Evolutionary conservation across 306 rosid species (phyloP), one percentile per base, ranked within the genome.

Genomic region (Cicer bijugum): DNA sequence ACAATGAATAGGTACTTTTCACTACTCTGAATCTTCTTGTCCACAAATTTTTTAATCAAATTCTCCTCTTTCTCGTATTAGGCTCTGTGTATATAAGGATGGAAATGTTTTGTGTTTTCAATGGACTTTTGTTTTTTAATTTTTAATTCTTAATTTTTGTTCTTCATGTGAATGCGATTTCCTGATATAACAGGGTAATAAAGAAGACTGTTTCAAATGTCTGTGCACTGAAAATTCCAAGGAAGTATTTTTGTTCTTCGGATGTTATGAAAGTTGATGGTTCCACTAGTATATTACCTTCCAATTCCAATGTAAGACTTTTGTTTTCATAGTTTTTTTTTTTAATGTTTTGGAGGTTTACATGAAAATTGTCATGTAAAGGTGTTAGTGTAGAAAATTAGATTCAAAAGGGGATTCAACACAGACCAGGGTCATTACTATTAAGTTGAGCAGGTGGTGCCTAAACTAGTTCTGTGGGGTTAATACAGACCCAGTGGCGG

Each of bases 151-250:
- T 23, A 23, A 23, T 23, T 28, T 28, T 69, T 5, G 62, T 53
- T 73, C 5, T 15, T 15, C 63, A 43, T 12, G 16, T 51, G 37
- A 9, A 9, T 58, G n/a, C 46, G n/a, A 5, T 46, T 9, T 46
- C n/a, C 12, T 46, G 6, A 8, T 80, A 12, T 62, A 44, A 57
- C 84, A 94, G 97, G 82, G 64, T 88, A 65, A 66, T 91, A 7
- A 69, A 58, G 74, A 88, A 85, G 73, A 84, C 80, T 23, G 75
- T 65, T 28, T 82, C 83, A 33, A 85, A 71, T 78, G 42, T 74
- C 58, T 53, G 10, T 16, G 80, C 88, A 40, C 69, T 74, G 55
- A 87, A 82, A 67, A 64, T 79, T 83, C 77, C 75, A 14, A 62
- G 68, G 35, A 88, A 71, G 63, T 66, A 8, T 59, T 89, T 85